These are phyloP conservation scores for Aspergillus novoparasiticus DNA, from an alignment of 2,329 filamentous ascomycete species.

Conservation along the genomic window DNA sequence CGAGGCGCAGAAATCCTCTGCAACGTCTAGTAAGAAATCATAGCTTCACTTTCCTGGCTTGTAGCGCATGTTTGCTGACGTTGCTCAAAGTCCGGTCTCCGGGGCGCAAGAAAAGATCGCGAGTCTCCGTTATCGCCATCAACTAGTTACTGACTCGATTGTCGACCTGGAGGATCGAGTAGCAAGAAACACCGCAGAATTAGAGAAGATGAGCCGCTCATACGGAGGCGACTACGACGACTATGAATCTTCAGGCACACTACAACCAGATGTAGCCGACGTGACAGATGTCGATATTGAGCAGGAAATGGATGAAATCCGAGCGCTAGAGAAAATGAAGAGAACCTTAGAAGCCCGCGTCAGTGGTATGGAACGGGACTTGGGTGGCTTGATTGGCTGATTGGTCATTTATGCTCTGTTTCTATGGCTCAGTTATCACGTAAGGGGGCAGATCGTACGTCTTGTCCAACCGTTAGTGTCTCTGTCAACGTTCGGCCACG, in stretches of 20 bases:
- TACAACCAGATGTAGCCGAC: constrained; percentile 24
- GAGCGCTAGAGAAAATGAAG: constrained; percentile 66
- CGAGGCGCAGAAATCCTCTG: constrained; percentile 88
- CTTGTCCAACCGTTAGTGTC: background rate
- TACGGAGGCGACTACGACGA: constrained; percentile 59
- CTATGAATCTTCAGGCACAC: constrained; percentile 48
- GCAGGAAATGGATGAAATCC: constrained; percentile 57
- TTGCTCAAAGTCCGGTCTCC: constrained; percentile 63
- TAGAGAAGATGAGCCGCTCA: constrained; percentile 70
- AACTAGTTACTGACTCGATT: constrained; percentile 71
- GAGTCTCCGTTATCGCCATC: constrained; percentile 69
- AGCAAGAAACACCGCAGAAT: constrained; percentile 70
- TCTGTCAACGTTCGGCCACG: background rate
- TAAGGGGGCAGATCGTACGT: background rate
- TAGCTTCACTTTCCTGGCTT: background rate
- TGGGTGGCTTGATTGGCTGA: constrained; percentile 63
- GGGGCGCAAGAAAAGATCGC: constrained; percentile 78
- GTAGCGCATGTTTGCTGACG: constrained; percentile 16
- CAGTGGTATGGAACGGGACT: constrained; percentile 68
- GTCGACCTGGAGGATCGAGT: constrained; percentile 80
- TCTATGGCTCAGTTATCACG: background rate
- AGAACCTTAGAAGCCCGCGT: constrained; percentile 64
- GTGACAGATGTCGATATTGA: constrained; percentile 48
- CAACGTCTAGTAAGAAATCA: constrained; percentile 68
- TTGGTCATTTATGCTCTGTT: background rate